Conservation (phyloP, 2,329 filamentous ascomycete species). For the Scedosporium aurantiacum region DNA sequence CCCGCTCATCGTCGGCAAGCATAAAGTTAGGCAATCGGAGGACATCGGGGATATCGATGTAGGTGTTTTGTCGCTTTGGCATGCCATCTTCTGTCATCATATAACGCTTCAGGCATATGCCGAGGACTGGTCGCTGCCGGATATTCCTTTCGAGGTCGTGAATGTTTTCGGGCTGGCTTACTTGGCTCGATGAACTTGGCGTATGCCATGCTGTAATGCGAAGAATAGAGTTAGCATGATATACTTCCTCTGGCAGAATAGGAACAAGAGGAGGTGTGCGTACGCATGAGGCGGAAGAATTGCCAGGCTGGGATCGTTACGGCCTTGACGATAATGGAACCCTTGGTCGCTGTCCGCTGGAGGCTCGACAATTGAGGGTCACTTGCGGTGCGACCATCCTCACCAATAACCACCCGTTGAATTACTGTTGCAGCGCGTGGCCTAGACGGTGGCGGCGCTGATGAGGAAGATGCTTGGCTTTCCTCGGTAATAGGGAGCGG, state of each 20-base stretch:
- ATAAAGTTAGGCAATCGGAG: conserved; percentile 86
- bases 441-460: conserved; percentile 1
- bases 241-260: background rate
- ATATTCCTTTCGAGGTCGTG: conserved; percentile 84
- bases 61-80: conserved; percentile 64
- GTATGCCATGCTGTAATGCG: conserved; percentile 62
- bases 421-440: conserved; percentile 47
- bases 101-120: conserved; percentile 89
- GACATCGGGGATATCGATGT: conserved; percentile 75
- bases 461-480: background rate
- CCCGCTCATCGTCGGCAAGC: conserved; percentile 58
- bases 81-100: conserved; percentile 55
- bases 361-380: conserved; percentile 20
- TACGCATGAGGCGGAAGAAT: conserved; percentile 87
- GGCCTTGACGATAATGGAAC: conserved; percentile 54
- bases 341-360: conserved; percentile 32
- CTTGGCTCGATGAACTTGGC: conserved; percentile 33
- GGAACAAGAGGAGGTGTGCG: conserved; percentile 21
- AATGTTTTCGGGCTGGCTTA: conserved; percentile 48
- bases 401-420: conserved; percentile 45
- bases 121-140: conserved; percentile 72
- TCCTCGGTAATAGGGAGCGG: background rate
- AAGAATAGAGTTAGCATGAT: conserved; percentile 21
- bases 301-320: conserved; percentile 96
- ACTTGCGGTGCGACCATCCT: conserved; percentile 28